Evolutionary conservation across 2,329 filamentous ascomycete species (phyloP).

Genomic region (Claviceps digitariae): DNA sequence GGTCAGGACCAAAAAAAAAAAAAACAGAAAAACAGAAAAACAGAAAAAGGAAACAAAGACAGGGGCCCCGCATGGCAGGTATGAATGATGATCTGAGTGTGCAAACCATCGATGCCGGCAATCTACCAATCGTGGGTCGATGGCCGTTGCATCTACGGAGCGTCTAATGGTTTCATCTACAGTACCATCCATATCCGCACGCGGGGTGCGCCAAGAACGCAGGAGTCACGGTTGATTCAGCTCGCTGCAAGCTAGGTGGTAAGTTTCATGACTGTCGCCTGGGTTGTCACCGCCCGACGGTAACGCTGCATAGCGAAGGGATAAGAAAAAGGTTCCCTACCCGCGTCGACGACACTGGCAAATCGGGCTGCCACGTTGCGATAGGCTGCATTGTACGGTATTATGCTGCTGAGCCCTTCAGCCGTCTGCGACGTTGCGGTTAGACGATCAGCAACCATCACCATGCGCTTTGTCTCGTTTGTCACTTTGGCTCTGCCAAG

Average conservation of each 20-base stretch:
- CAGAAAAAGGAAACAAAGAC: no score
- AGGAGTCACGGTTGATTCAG: neutral
- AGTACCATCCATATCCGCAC: neutral
- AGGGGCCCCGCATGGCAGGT: slow-evolving; percentile 4
- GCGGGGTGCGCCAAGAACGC: neutral
- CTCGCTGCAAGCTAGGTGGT: neutral
- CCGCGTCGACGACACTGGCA: neutral
- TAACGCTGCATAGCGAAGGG: neutral
- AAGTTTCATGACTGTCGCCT: neutral
- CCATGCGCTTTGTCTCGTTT: no score
- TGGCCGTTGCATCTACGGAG: neutral
- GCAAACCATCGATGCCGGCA: neutral
- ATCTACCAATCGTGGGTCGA: neutral
- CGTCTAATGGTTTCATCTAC: neutral
- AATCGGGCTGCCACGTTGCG: slow-evolving; percentile 5
- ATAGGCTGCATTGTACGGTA: neutral
- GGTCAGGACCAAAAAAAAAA: no score
- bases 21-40: neutral
- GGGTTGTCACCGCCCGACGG: neutral
- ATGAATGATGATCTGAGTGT: neutral
- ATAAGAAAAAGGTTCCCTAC: neutral
- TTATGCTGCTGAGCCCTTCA: neutral
- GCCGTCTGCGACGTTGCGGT: neutral
- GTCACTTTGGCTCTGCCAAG: neutral
- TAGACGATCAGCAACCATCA: no score